Evolutionary conservation across 176 grass and related monocot genomes (phyloP), one percentile per base, ranked within the genome.

Genomic region (Phoenix dactylifera): DNA sequence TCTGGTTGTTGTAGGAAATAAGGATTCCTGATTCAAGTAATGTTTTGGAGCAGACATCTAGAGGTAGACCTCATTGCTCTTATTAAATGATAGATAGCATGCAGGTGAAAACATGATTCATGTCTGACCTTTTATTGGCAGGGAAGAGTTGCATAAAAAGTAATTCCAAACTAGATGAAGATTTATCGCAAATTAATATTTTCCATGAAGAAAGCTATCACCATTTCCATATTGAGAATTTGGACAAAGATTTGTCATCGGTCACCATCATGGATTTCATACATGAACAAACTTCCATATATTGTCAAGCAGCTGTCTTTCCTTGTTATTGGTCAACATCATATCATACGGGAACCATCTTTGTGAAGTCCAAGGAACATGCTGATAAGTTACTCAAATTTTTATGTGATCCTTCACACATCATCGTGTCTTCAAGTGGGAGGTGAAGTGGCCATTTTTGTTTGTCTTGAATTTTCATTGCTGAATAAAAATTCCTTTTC

Each of bases 191-290:
- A 17, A 25, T 7, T 4, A 26, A 32, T n/a, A 7, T 44, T 44
- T 12, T 10, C 15, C 25, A 16, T 29, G 28, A 59, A 25, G 22
- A 26, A 25, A 30, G 58, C 26, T 60, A 60, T 25, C 28, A 28
- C 28, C 18, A 7, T 16, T 60, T 60, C 58, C 28, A 25, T 22
- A 60, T 60, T 17, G 58, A 18, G 17, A 60, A 60, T 60, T 7
- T 60, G 58, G 58, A 60, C 26, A 60, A 60, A 28, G 58, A 60
- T 60, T 60, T 60, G 1, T 60, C 24, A 26, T 25, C 58, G 4
- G 25, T 16, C 28, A 7, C 26, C 1, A 7, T 60, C 6, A 60
- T 32, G 58, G 26, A 32, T 28, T 60, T 60, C 28, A 26, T 60
- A 23, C 15, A 30, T 29, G 17, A 26, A 60, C 24, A 32, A n/a